Base-by-base conservation (phyloP, 2,329 filamentous ascomycete genomes). In the Apiospora hydei region DNA sequence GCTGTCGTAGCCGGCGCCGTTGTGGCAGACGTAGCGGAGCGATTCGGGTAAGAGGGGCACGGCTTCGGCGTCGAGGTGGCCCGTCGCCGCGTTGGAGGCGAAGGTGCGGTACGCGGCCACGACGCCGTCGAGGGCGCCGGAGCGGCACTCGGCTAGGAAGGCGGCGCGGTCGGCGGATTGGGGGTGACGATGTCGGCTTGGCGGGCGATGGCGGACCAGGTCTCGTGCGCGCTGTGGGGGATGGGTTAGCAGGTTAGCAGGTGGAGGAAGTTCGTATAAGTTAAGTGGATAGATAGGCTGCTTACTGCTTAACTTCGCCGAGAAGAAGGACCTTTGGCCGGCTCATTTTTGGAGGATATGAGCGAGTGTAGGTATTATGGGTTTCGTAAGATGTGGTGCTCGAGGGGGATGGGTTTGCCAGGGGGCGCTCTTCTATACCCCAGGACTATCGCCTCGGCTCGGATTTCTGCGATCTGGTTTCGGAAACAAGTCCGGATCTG, bases 1-100 rank as follows among this genome's bases (percentile, higher is more conserved):
- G 81, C 95, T 92, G 81, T 97, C 94, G 82, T 97, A 97, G 49
- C 95, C 95, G 71, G 94, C 93, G 73, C 93, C 89, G 76, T 90
- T 90, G 80, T 91, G 89, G 77, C 87, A 89, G 75, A 92, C 83
- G 77, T 88, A 92, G 73, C 83, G 84, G 61, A 91, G 80, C 21
- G 84, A 85, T n/a, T 80, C 75, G 5, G 90, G 89, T 26, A 91
- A 81, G 1, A 81, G 86, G 61, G 85, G 81, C 47, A 95, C 82
- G n/a, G 96, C 82, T 80, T 94, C 92, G 64, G 86, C 86, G 79
- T 97, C 93, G 74, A 96, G 84, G 26, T 84, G 82, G 1, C 94
- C 94, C 0, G 93, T 96, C 72, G 91, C 85, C 16, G 78, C 78
- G 57, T 88, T 68, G 11, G 72, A 73, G 64, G 81, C 82, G 76